phyloP scores from a whole-genome alignment of 257 asterid species.

The Scutellaria barbata region DNA sequence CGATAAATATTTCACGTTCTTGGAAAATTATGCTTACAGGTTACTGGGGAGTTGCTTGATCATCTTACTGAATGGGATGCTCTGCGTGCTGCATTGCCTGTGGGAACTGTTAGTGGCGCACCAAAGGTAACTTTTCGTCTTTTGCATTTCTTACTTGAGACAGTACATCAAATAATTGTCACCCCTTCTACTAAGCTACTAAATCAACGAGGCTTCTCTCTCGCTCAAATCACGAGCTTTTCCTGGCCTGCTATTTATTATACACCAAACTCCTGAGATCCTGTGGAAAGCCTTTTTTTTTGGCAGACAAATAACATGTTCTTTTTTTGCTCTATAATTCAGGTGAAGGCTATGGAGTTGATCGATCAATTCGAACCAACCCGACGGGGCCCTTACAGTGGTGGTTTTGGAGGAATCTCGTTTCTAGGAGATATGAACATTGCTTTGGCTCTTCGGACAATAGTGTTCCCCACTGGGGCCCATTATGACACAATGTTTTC shows the following conservation, averaged over 20 bases:
- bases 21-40: slow-evolving; percentile 47
- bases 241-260: background rate
- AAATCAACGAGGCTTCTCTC: too few relatives aligned
- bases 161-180: background rate
- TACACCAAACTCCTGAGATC: background rate
- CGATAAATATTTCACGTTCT: background rate
- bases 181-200: too few relatives aligned
- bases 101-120: slow-evolving; percentile 96
- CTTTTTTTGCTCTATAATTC: slow-evolving; percentile 12
- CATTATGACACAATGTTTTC: slow-evolving; percentile 72
- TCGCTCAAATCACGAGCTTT: too few relatives aligned
- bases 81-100: slow-evolving; percentile 83
- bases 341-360: slow-evolving; percentile 93
- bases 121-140: slow-evolving; percentile 64
- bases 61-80: slow-evolving; percentile 90
- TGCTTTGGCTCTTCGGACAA: slow-evolving; percentile 73
- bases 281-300: too few relatives aligned
- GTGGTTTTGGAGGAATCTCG: slow-evolving; percentile 92
- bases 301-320: background rate
- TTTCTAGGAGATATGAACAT: slow-evolving; percentile 84
- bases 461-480: slow-evolving; percentile 62
- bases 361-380: slow-evolving; percentile 71
- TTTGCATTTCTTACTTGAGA: background rate
- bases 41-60: slow-evolving; percentile 86
- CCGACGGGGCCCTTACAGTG: slow-evolving; percentile 87